A percentile compares a stretch with the other conserved stretches of the same genome.
Evolutionary conservation across 2,329 filamentous ascomycete genomes (phyloP).

Genomic region (Paecilomyces formosus): DNA sequence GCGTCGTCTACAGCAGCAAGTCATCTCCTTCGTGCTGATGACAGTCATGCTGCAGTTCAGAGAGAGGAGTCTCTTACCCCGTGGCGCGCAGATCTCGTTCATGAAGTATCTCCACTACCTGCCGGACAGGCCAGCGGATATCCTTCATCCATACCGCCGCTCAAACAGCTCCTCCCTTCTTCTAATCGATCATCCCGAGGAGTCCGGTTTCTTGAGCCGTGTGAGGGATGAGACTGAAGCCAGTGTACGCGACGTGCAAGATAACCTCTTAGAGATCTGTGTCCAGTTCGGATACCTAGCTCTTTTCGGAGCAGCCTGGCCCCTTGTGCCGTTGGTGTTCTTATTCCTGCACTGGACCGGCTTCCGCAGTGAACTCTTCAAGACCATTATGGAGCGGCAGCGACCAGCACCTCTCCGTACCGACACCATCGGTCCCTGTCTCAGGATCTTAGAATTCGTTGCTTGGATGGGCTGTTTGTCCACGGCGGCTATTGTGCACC

Average conservation of each 20-base stretch:
- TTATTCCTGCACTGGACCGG: constrained; percentile 95
- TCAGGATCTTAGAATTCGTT: constrained; percentile 78
- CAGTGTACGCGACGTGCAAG: constrained; percentile 78
- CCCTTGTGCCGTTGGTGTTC: constrained; percentile 81
- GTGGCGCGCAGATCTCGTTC: constrained; percentile 69
- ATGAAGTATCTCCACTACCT: constrained; percentile 53
- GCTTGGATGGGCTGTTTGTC: constrained; percentile 89
- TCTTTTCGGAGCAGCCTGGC: constrained; percentile 91
- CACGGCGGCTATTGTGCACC: constrained; percentile 77
- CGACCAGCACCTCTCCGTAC: constrained; percentile 83
- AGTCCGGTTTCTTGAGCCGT: constrained; percentile 69
- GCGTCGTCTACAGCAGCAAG: constrained; percentile 74
- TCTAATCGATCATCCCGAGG: constrained; percentile 63
- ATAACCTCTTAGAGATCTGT: constrained; percentile 89
- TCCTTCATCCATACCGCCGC: constrained; percentile 16
- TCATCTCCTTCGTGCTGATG: constrained; percentile 93
- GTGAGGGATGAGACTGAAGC: constrained; percentile 79
- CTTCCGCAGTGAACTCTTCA: constrained; percentile 84
- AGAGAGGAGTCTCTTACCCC: constrained; percentile 78
- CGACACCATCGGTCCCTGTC: constrained; percentile 91
- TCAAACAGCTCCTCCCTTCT: constrained; percentile 38
- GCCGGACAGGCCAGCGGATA: constrained; percentile 21
- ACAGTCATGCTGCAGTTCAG: constrained; percentile 83
- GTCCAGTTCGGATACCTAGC: constrained; percentile 84
- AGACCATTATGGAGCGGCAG: constrained; percentile 84